Evolutionary conservation across 2,329 filamentous ascomycete genomes (phyloP).

Genomic region (Diatrype stigma): DNA sequence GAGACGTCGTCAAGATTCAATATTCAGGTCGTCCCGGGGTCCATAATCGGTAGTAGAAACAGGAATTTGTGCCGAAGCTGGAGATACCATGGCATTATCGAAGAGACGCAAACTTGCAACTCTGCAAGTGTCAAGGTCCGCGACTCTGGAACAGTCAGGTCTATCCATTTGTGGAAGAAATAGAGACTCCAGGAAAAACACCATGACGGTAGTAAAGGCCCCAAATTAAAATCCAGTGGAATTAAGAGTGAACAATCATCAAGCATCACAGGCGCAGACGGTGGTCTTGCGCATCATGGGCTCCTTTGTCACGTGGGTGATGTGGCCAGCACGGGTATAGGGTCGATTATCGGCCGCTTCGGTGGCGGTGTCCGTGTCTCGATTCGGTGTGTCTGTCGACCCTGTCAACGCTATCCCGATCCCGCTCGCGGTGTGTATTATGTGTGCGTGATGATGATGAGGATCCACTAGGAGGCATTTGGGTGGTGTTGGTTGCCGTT

Average conservation of each 20-base stretch:
- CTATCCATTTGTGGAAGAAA: slow-evolving; percentile 25
- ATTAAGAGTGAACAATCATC: slow-evolving; percentile 26
- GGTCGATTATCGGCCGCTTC: slow-evolving; percentile 22
- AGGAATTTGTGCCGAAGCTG: slow-evolving; percentile 3
- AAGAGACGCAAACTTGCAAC: slow-evolving; percentile 32
- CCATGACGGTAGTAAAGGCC: slow-evolving; percentile 19
- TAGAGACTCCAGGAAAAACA: slow-evolving; percentile 20
- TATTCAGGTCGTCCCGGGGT: slow-evolving; percentile 17
- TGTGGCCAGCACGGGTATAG: slow-evolving; percentile 5
- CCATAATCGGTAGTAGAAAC: slow-evolving; percentile 8
- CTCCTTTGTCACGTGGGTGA: slow-evolving; percentile 2
- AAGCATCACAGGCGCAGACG: slow-evolving; percentile 23
- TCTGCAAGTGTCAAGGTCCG: slow-evolving; percentile 24
- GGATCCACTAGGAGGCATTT: slow-evolving; percentile 26
- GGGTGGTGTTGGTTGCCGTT: slow-evolving; percentile 24
- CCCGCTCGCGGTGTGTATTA: slow-evolving; percentile 19
- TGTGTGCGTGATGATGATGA: slow-evolving; percentile 20
- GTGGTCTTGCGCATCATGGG: slow-evolving; percentile 10
- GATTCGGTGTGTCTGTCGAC: slow-evolving; percentile 27
- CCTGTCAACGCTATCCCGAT: slow-evolving; percentile 18
- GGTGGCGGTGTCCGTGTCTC: slow-evolving; percentile 25
- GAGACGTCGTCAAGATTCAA: slow-evolving; percentile 12
- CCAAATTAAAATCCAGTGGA: slow-evolving; percentile 23
- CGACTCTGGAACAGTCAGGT: slow-evolving; percentile 25
- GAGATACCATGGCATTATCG: slow-evolving; percentile 18